Conservation (phyloP, 345 rosid species). For the Arabis alpina region DNA sequence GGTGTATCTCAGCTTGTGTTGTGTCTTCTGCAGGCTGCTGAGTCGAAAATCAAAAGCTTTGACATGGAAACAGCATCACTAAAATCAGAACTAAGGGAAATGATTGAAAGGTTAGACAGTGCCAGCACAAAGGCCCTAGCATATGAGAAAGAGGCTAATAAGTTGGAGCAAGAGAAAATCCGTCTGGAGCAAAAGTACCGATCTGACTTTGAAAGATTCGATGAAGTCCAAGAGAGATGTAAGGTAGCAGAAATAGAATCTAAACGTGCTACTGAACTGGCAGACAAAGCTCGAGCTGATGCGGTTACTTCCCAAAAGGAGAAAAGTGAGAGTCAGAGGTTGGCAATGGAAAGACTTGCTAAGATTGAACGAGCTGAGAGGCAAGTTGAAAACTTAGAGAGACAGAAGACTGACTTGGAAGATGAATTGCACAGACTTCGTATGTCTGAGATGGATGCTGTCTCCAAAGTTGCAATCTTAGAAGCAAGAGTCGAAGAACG, state of each 20-base stretch:
- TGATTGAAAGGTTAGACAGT: constrained; percentile 67
- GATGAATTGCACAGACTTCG: constrained; percentile 67
- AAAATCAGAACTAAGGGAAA: constrained; percentile 60
- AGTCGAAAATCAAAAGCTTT: constrained; percentile 78
- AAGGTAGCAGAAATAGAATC: constrained; percentile 83
- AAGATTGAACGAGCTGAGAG: constrained; percentile 84
- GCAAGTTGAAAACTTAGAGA: constrained; percentile 75
- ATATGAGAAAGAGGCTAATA: constrained; percentile 78
- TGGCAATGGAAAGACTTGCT: constrained; percentile 91
- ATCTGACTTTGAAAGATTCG: constrained; percentile 83
- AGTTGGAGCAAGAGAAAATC: constrained; percentile 84
- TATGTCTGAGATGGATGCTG: constrained; percentile 70
- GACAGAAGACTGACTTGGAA: constrained; percentile 67
- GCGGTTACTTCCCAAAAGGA: constrained; percentile 82
- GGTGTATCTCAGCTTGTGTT: constrained; percentile 26
- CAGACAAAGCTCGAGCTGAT: constrained; percentile 85
- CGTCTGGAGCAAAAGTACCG: constrained; percentile 79
- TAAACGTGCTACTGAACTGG: constrained; percentile 84
- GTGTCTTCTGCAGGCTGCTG: constrained; percentile 74
- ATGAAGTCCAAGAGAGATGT: constrained; percentile 82
- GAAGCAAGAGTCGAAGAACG: constrained; percentile 94
- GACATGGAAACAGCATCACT: constrained; percentile 67
- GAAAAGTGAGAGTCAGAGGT: constrained; percentile 71
- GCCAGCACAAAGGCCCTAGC: constrained; percentile 72
- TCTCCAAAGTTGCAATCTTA: constrained; percentile 62